A percentile compares a stretch with the other conserved stretches of the same genome.
Conservation (phyloP, 2,329 filamentous ascomycete genomes). For the Phialophora verrucosa region DNA sequence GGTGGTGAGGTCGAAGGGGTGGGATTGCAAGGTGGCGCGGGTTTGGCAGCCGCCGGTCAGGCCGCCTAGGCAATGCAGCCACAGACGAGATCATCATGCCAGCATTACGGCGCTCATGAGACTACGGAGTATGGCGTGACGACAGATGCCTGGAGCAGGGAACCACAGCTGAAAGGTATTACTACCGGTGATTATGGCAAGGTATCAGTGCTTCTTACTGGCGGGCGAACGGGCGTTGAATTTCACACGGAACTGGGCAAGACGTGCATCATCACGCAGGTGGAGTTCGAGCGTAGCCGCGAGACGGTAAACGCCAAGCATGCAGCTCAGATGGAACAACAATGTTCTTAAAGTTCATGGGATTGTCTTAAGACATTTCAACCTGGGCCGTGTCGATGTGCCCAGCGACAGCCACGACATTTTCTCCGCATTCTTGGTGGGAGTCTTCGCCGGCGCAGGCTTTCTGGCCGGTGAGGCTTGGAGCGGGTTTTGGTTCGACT, state of each 20-base stretch:
- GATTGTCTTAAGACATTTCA: not conserved
- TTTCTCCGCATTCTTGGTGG: not conserved
- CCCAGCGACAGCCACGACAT: conserved; percentile 15
- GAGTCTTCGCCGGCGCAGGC: not conserved
- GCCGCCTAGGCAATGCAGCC: not conserved
- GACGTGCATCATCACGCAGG: not conserved
- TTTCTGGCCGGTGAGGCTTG: not conserved
- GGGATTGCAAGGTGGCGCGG: conserved; percentile 8
- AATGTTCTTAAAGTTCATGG: not conserved
- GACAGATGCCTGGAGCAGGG: not conserved
- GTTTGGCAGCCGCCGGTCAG: conserved; percentile 4
- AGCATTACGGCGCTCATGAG: not conserved
- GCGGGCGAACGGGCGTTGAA: not conserved
- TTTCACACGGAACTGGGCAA: not conserved
- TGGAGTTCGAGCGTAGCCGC: not conserved
- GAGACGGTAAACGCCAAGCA: not conserved
- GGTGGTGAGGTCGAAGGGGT: conserved; percentile 19
- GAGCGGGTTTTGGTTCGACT: conserved; percentile 12
- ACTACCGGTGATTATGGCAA: not conserved
- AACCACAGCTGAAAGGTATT: not conserved
- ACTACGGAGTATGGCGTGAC: not conserved
- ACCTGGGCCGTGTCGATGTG: conserved; percentile 11
- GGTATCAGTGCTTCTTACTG: not conserved
- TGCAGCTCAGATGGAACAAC: conserved; percentile 3
- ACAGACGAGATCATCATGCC: not conserved